A percentile compares a stretch with the other conserved stretches of the same genome.
These are phyloP conservation scores for Aspergillus phoenicis DNA, from an alignment of 2,329 filamentous ascomycete species.

Conservation along the genomic window DNA sequence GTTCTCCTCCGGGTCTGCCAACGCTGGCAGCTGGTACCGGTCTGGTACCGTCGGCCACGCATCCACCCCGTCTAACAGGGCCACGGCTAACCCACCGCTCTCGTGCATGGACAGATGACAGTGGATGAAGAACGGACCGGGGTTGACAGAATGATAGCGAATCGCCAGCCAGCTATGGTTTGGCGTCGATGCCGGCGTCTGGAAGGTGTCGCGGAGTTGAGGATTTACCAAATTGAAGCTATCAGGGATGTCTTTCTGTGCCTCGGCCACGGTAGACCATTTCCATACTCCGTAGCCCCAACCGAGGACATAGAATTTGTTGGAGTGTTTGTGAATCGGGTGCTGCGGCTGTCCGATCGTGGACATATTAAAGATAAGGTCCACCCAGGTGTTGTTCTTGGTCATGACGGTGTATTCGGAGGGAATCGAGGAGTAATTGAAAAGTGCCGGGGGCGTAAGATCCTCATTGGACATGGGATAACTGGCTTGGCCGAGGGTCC, in stretches of 20 bases:
- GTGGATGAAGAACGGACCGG: slow-evolving; percentile 53
- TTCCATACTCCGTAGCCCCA: slow-evolving; percentile 42
- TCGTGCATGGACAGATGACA: slow-evolving; percentile 55
- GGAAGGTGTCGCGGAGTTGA: slow-evolving; percentile 46
- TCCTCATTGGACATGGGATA: slow-evolving; percentile 33
- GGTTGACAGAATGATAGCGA: slow-evolving; percentile 50
- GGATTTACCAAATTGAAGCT: slow-evolving; percentile 51
- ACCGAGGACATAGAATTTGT: slow-evolving; percentile 50
- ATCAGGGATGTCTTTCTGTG: slow-evolving; percentile 41
- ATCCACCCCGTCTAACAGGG: slow-evolving; percentile 53
- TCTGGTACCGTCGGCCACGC: slow-evolving; percentile 44
- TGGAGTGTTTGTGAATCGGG: slow-evolving; percentile 53
- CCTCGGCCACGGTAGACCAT: slow-evolving; percentile 46
- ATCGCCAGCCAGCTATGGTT: slow-evolving; percentile 46
- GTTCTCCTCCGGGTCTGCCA: neutral
- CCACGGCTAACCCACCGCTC: slow-evolving; percentile 52
- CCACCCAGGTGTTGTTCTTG: slow-evolving; percentile 43
- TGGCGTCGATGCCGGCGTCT: slow-evolving; percentile 30
- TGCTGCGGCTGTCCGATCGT: slow-evolving; percentile 41
- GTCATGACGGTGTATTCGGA: slow-evolving; percentile 35
- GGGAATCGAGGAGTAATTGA: slow-evolving; percentile 13
- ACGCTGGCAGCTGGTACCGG: slow-evolving; percentile 15
- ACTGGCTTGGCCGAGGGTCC: slow-evolving; percentile 34
- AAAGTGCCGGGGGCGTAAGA: neutral
- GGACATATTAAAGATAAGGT: slow-evolving; percentile 38